Evolutionary conservation across 192 early-diverging fungal genomes (phyloP).

Genomic region (Phycomyces blakesleeanus): DNA sequence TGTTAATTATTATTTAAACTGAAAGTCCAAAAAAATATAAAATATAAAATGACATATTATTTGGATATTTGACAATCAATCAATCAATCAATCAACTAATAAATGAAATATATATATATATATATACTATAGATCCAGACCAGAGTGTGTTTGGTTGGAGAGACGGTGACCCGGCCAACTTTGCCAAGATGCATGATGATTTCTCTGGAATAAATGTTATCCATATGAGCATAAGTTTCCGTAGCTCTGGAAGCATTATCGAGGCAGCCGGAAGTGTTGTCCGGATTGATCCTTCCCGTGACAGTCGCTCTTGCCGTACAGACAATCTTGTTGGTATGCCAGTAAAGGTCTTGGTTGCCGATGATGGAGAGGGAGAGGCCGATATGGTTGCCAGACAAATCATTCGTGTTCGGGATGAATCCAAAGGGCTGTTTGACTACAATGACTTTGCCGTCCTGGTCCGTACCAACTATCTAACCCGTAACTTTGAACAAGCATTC

Average conservation of each 20-base stretch:
- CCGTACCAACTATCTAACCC: conserved; percentile 15
- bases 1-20: no score
- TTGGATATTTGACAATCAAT: no score
- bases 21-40: no score
- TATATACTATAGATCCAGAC: conserved; percentile 28
- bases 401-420: conserved; percentile 6
- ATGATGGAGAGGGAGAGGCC: conserved; percentile 2
- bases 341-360: neutral
- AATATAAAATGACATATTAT: no score
- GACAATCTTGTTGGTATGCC: no score
- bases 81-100: neutral
- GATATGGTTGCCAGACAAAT: conserved; percentile 15
- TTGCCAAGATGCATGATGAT: conserved; percentile 14
- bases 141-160: conserved; percentile 33
- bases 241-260: conserved; percentile 22
- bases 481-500: conserved; percentile 19
- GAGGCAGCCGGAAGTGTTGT: conserved; percentile 20
- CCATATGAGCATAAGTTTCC: conserved; percentile 22
- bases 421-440: conserved; percentile 11
- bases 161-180: conserved; percentile 20
- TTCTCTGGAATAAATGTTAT: neutral
- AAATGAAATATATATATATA: no score
- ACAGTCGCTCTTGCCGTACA: no score
- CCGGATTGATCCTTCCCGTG: conserved; percentile 2
- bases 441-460: conserved; percentile 22